Base-by-base conservation (phyloP, 257 asterid species). In the Ilex aquifolium region DNA sequence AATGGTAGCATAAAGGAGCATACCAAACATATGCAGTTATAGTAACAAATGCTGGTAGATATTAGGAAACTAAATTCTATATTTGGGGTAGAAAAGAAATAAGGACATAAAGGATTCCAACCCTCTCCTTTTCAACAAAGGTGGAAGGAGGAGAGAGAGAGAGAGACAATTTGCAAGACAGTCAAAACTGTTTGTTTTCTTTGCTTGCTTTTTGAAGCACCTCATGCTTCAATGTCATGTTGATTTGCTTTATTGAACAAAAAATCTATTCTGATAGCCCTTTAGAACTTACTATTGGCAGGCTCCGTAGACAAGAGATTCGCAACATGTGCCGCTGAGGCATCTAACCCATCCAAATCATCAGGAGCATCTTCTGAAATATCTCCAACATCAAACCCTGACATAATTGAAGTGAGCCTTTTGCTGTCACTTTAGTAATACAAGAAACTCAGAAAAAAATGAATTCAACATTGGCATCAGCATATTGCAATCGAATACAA, bases 301-400 rank as follows among this genome's bases (percentile, higher is more conserved):
- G 95, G 96, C 50, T 88, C 96, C 4, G 95, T 79, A 16, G 95
- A 82, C 69, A 88, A 71, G 59, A 88, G 90, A 82, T 86, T 88
- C 15, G 95, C 90, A 64, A 86, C 80, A 63, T 88, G 90, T 61
- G 95, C 83, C 30, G 95, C 95, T 54, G 96, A 72, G 64, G 89
- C 79, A 69, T 88, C 96, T 72, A 88, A 74, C 56, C 90, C 96
- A 61, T 83, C 85, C 62, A 79, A 39, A 82, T 88, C 92, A 49
- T 88, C 90, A 40, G 85, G 77, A 14, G 72, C 77, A 56, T 82
- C 83, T 65, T 82, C 90, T 5, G 95, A 75, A 51, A 86, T 75
- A 61, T 88, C 92, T 71, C 82, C 80, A 46, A 69, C 85, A 69
- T 88, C 95, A 67, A 88, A 88, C 96, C 96, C 92, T 86, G 77